Evolutionary conservation across 2,329 filamentous ascomycete genomes (phyloP), one percentile per base, ranked within the genome.

Genomic region (Parastagonospora nodorum): DNA sequence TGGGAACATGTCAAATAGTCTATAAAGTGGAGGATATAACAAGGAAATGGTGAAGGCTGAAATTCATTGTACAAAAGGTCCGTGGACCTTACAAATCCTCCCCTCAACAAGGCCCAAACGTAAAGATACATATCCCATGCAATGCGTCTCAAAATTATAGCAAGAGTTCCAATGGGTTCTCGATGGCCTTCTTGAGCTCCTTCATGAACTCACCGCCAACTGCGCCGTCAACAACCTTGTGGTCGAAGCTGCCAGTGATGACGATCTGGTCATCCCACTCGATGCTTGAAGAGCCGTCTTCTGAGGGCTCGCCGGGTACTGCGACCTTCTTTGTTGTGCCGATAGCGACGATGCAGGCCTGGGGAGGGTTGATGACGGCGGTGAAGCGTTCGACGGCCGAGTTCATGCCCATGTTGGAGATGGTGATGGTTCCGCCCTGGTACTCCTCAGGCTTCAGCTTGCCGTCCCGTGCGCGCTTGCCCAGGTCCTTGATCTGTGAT

Each of bases 341-440:
- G 52, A 99, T 90, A 48, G 94, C 93, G 58, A 99, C 84, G 75
- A 99, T 99, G 72, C 87, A 89, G 47, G 94, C 90, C 82, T 99
- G 95, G 46, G 94, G 94, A 62, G 95, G 94, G 86, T 99, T 99
- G 84, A 99, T 96, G 72, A 99, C 89, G 64, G 94, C 94, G 45
- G 94, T 97, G 81, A 99, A 99, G 75, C 92, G 86, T 79, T 97
- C 92, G 58, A 99, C 88, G 43, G 94, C 93, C 41, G 87, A 73
- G 85, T 99, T 99, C 94, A 99, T 99, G 78, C 94, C 94, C 94
- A 99, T 96, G 86, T 99, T 99, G 80, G 90, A 96, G 79, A 99
- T 97, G 77, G 93, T 97, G 80, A 99, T 96, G 75, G 91, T 96
- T 75, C 94, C 94, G 49, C 94, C 94, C 83, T 97, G 93, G 86